phyloP scores from a whole-genome alignment of 257 asterid genomes.

The Nicotiana otophora region DNA sequence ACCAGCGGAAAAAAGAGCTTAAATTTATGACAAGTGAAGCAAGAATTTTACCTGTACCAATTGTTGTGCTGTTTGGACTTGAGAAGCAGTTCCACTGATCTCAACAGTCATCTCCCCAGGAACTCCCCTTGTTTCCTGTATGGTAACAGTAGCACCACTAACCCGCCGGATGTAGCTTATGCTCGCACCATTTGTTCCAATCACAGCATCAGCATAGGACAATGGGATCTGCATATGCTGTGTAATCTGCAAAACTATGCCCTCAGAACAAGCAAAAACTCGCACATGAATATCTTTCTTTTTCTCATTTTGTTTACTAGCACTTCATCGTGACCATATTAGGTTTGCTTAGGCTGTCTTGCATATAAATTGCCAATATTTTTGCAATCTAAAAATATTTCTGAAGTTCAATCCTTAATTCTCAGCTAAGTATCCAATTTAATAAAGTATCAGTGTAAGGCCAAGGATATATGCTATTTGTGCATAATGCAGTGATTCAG shows the following conservation, averaged over 20 bases:
- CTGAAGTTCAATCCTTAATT: background rate
- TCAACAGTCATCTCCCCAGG: constrained; percentile 98
- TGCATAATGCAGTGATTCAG: background rate
- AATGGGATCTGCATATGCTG: constrained; percentile 86
- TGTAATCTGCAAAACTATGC: constrained; percentile 44
- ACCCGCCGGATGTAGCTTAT: constrained; percentile 89
- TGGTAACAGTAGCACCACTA: constrained; percentile 91
- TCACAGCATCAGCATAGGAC: constrained; percentile 95
- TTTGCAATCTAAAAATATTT: background rate
- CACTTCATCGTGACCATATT: background rate
- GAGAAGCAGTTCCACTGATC: constrained; percentile 88
- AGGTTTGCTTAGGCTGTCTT: background rate
- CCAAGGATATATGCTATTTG: background rate
- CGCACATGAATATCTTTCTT: background rate
- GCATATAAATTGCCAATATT: background rate
- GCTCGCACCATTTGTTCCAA: constrained; percentile 85
- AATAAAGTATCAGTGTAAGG: background rate
- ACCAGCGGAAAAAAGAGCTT: background rate
- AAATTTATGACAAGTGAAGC: background rate
- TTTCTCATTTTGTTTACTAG: background rate
- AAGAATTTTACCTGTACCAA: constrained; percentile 66
- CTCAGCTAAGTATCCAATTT: background rate
- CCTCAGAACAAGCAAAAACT: background rate
- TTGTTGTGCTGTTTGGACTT: constrained; percentile 93
- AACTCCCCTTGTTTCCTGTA: constrained; percentile 89